Evolutionary conservation across 768 basidiomycete species (phyloP).

Genomic region (Leucocoprinus leucothites): DNA sequence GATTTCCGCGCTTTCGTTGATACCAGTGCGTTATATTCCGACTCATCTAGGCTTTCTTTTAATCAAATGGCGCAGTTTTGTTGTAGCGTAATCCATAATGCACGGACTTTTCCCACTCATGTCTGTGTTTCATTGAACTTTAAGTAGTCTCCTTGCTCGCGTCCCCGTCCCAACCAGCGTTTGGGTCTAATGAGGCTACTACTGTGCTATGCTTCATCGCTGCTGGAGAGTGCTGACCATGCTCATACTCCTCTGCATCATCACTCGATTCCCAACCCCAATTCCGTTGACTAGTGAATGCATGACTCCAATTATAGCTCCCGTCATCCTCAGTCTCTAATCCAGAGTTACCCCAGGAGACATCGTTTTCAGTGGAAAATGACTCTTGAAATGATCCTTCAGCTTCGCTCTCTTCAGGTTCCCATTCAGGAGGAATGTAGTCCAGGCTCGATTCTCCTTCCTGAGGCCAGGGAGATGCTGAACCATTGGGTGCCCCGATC

Average conservation of each 20-base stretch:
- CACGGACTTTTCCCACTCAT: conserved; percentile 17
- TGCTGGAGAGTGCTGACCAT: conserved; percentile 3
- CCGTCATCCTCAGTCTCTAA: conserved; percentile 29
- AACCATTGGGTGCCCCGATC: conserved; percentile 31
- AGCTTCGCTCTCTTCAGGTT: conserved; percentile 29
- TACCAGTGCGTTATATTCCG: conserved; percentile 25
- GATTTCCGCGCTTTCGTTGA: conserved; percentile 19
- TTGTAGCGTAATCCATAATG: conserved; percentile 27
- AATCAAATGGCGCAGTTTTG: conserved; percentile 20
- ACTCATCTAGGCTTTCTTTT: neutral
- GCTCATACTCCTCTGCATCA: conserved; percentile 11
- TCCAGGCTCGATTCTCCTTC: conserved; percentile 34
- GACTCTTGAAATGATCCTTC: conserved; percentile 33
- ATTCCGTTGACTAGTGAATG: conserved; percentile 13
- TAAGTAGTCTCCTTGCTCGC: conserved; percentile 33
- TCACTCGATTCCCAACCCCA: conserved; percentile 14
- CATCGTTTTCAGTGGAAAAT: conserved; percentile 38
- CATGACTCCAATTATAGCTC: conserved; percentile 18
- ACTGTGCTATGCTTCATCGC: conserved; percentile 10
- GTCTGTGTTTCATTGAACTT: neutral
- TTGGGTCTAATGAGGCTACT: conserved; percentile 27
- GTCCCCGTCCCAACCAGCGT: conserved; percentile 44
- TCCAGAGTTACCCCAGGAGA: conserved; percentile 39
- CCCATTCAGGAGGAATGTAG: conserved; percentile 42
- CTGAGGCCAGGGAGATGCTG: conserved; percentile 26